These are phyloP conservation scores for Oligophagozyma castellii DNA, from an alignment of 1,139 yeast genomes.

Conservation along the genomic window DNA sequence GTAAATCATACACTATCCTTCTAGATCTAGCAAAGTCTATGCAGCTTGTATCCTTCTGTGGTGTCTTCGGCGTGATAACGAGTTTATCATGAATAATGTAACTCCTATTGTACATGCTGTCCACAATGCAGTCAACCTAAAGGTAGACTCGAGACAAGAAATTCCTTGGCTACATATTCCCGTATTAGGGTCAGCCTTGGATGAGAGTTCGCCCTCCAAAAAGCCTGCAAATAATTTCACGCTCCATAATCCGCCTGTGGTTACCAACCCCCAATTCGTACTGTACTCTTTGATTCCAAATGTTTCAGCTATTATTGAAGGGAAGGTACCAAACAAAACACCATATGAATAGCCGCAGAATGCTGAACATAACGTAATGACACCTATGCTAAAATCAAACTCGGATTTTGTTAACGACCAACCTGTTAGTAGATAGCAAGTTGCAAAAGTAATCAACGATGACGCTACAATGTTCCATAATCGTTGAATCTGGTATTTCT, in stretches of 20 bases:
- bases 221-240: constrained; percentile 28
- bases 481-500: constrained; percentile 40
- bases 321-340: constrained; percentile 64
- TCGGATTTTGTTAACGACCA: constrained; percentile 1
- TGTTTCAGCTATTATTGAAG: constrained; percentile 64
- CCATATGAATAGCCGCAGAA: constrained; percentile 75
- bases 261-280: constrained; percentile 68
- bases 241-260: constrained; percentile 38
- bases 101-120: no score
- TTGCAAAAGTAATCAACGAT: constrained; percentile 31
- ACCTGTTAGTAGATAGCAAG: constrained; percentile 16
- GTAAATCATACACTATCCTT: no score
- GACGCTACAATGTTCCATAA: constrained; percentile 55
- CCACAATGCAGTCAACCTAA: constrained; percentile 10
- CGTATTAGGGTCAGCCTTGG: constrained; percentile 9
- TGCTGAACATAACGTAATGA: no score
- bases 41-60: no score
- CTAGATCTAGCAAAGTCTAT: no score
- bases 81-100: no score
- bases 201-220: constrained; percentile 32
- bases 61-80: no score
- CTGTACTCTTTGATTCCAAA: constrained; percentile 64
- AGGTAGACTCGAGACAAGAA: constrained; percentile 19
- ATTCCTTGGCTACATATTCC: constrained; percentile 14
- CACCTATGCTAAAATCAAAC: no score